Conservation (phyloP, 2,329 filamentous ascomycete genomes). For the Clonostachys rhizophaga region DNA sequence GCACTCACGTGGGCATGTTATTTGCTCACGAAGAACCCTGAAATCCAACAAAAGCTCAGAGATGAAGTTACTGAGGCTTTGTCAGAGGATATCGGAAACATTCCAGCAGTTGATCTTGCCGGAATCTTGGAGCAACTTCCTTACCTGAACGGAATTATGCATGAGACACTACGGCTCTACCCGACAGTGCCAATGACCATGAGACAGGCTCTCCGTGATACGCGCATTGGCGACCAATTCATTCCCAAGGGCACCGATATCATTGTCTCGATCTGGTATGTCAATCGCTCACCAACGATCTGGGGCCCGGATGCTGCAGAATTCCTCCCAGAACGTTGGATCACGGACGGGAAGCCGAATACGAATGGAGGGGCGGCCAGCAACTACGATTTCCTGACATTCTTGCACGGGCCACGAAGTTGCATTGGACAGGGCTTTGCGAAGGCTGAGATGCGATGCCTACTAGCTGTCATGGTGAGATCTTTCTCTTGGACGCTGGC, state of each 20-base stretch:
- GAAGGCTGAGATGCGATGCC: conserved; percentile 67
- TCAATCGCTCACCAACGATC: conserved; percentile 57
- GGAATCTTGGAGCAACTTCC: conserved; percentile 57
- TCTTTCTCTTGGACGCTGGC: conserved; percentile 53
- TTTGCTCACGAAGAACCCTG: conserved; percentile 52
- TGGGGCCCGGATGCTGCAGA: conserved; percentile 64
- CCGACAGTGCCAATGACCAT: conserved; percentile 62
- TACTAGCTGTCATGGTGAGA: conserved; percentile 64
- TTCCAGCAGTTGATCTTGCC: conserved; percentile 27
- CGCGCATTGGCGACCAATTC: conserved; percentile 49
- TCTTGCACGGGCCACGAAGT: conserved; percentile 54
- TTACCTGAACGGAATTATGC: conserved; percentile 64
- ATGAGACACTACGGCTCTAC: conserved; percentile 64
- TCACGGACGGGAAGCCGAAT: conserved; percentile 41
- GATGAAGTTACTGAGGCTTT: conserved; percentile 52
- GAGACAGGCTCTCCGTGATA: conserved; percentile 52
- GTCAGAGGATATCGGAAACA: conserved; percentile 11
- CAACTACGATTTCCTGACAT: conserved; percentile 72
- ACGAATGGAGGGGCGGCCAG: conserved; percentile 63
- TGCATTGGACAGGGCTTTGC: conserved; percentile 49
- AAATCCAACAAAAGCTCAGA: conserved; percentile 53
- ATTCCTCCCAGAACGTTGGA: conserved; percentile 69
- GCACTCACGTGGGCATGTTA: conserved; percentile 60
- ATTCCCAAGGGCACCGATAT: conserved; percentile 63
- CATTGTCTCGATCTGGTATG: conserved; percentile 50